A percentile compares a stretch with the other conserved stretches of the same genome.
phyloP scores from a whole-genome alignment of 2,329 filamentous ascomycete genomes.

The Mollisia scopiformis region DNA sequence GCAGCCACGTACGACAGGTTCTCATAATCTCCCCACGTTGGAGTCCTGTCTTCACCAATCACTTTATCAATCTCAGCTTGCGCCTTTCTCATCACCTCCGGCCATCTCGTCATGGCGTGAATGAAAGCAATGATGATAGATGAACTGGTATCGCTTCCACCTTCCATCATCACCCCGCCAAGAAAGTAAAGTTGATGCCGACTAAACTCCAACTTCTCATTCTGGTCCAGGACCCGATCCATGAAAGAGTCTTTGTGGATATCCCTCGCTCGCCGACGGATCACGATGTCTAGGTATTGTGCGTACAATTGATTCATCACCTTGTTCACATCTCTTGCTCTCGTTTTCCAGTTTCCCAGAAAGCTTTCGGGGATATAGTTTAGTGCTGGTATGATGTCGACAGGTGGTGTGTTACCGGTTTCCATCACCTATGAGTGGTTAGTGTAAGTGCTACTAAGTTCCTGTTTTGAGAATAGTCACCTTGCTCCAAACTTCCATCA shows the following conservation, averaged over 20 bases:
- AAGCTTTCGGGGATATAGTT: constrained; percentile 45
- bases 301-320: constrained; percentile 46
- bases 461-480: background rate
- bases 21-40: constrained; percentile 46
- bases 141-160: constrained; percentile 41
- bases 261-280: constrained; percentile 34
- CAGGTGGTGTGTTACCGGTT: constrained; percentile 50
- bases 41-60: constrained; percentile 48
- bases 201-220: constrained; percentile 36
- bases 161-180: constrained; percentile 6
- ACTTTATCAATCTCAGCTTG: constrained; percentile 50
- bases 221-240: constrained; percentile 44
- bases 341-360: constrained; percentile 43
- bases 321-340: constrained; percentile 40
- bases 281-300: constrained; percentile 36
- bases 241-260: constrained; percentile 39
- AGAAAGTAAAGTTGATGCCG: constrained; percentile 43
- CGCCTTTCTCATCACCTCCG: constrained; percentile 49
- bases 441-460: too few relatives aligned
- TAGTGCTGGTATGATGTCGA: constrained; percentile 50
- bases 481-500: constrained; percentile 44
- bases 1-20: constrained; percentile 47
- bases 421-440: constrained; percentile 49
- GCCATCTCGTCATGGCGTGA: constrained; percentile 38
- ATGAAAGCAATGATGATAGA: constrained; percentile 41